Conservation (phyloP, 2,329 filamentous ascomycete genomes). For the Neonectria faginata region DNA sequence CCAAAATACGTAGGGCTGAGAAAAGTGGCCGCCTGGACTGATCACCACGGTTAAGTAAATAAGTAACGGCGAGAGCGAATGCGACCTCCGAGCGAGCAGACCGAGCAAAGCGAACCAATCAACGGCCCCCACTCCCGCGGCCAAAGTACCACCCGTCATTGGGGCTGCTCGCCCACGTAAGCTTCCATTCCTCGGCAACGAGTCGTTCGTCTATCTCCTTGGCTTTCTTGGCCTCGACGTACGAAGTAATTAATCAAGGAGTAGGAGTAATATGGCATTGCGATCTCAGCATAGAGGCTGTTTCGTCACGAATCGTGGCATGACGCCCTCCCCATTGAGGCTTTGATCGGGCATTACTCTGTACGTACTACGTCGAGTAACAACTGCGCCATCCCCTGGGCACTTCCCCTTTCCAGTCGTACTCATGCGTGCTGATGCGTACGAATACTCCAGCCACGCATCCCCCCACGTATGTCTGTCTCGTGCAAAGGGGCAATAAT, state of each 20-base stretch:
- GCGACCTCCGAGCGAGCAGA: constrained; percentile 13
- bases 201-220: not conserved
- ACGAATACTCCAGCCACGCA: not conserved
- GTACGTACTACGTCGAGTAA: no score
- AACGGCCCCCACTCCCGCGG: not conserved
- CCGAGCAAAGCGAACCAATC: constrained; percentile 25
- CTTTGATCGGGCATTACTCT: constrained; percentile 10
- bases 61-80: constrained; percentile 10
- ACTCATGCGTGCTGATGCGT: constrained; percentile 5
- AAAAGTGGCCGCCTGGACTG: constrained; percentile 3
- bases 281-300: not conserved
- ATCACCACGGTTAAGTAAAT: not conserved
- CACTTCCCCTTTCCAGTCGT: constrained; percentile 9
- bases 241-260: no score
- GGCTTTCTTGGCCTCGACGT: not conserved
- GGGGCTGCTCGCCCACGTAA: constrained; percentile 13
- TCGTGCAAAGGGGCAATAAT: constrained; percentile 1
- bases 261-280: not conserved
- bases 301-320: constrained; percentile 16
- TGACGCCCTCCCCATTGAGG: constrained; percentile 6
- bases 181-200: constrained; percentile 1
- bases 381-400: constrained; percentile 5
- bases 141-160: not conserved
- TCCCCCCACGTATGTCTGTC: constrained; percentile 17
- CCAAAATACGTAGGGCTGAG: constrained; percentile 28